phyloP scores from a whole-genome alignment of 768 basidiomycete genomes.

The Xerocomus potaroensis region DNA sequence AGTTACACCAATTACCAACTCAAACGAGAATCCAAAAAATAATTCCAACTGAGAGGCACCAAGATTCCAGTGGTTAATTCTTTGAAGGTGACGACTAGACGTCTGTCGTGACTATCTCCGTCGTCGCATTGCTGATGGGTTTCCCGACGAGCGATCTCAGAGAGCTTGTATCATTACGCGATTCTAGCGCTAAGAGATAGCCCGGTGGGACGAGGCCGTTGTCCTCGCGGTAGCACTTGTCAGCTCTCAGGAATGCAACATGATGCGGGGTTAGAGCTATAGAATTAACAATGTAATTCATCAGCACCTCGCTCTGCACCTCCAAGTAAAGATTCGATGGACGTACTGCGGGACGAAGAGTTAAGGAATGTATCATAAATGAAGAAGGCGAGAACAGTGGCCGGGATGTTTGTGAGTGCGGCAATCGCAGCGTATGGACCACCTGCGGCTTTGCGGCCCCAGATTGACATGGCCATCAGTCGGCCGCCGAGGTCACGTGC shows the following conservation, averaged over 20 bases:
- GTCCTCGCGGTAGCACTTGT: constrained; percentile 23
- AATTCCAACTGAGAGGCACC: neutral
- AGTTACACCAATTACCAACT: neutral
- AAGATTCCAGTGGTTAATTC: neutral
- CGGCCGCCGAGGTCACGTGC: constrained; percentile 68
- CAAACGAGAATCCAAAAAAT: constrained; percentile 4
- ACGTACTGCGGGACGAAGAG: constrained; percentile 57
- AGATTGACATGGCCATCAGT: constrained; percentile 57
- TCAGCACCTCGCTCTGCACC: constrained; percentile 9
- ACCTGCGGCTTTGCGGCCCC: constrained; percentile 50
- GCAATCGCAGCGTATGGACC: constrained; percentile 57
- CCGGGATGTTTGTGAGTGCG: constrained; percentile 63
- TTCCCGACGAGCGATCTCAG: constrained; percentile 14
- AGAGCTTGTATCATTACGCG: constrained; percentile 1
- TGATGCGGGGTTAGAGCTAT: constrained; percentile 26
- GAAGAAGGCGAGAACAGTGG: constrained; percentile 49
- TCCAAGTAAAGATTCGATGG: neutral
- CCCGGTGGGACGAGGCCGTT: constrained; percentile 20
- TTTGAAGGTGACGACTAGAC: constrained; percentile 11
- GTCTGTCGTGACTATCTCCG: neutral
- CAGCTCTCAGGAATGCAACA: constrained; percentile 17
- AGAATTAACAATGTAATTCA: neutral
- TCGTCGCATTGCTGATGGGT: neutral
- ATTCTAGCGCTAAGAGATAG: constrained; percentile 15
- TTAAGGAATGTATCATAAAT: constrained; percentile 55